A percentile compares a stretch with the other conserved stretches of the same genome.
Conservation (phyloP, 306 rosid genomes). For the Fagus sylvatica region DNA sequence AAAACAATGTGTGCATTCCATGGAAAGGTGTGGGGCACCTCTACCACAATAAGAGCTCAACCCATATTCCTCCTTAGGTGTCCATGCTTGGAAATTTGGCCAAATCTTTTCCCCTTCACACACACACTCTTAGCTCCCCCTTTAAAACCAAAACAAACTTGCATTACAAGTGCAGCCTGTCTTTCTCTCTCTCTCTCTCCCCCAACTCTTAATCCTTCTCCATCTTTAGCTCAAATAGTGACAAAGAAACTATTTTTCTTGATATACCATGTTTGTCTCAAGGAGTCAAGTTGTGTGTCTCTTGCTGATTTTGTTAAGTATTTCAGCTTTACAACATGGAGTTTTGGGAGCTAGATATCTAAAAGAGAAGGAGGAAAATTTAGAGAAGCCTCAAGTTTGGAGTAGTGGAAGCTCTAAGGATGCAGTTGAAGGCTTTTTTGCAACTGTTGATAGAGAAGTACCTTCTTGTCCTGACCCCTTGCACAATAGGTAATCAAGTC, state of each 20-base stretch:
- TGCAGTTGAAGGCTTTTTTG: slow-evolving; percentile 34
- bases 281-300: slow-evolving; percentile 38
- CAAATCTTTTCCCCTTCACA: slow-evolving; percentile 27
- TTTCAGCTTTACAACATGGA: slow-evolving; percentile 35
- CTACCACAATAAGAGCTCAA: no score
- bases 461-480: slow-evolving; percentile 83
- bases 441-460: slow-evolving; percentile 51
- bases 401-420: slow-evolving; percentile 23
- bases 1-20: background rate
- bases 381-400: slow-evolving; percentile 30
- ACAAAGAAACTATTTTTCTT: background rate
- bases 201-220: slow-evolving; percentile 18
- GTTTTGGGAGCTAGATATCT: slow-evolving; percentile 43
- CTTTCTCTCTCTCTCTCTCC: slow-evolving; percentile 2
- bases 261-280: slow-evolving; percentile 40
- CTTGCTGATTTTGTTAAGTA: slow-evolving; percentile 39
- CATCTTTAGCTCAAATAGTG: slow-evolving; percentile 15
- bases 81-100: slow-evolving; percentile 21
- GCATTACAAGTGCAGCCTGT: background rate
- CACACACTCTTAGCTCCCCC: slow-evolving; percentile 2
- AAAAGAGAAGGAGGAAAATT: slow-evolving; percentile 30
- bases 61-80: background rate
- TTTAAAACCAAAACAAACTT: slow-evolving; percentile 4
- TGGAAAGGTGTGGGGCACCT: no score
- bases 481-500: slow-evolving; percentile 62